Base-by-base conservation (phyloP, 2,329 filamentous ascomycete genomes). In the Phialocephala sp. region DNA sequence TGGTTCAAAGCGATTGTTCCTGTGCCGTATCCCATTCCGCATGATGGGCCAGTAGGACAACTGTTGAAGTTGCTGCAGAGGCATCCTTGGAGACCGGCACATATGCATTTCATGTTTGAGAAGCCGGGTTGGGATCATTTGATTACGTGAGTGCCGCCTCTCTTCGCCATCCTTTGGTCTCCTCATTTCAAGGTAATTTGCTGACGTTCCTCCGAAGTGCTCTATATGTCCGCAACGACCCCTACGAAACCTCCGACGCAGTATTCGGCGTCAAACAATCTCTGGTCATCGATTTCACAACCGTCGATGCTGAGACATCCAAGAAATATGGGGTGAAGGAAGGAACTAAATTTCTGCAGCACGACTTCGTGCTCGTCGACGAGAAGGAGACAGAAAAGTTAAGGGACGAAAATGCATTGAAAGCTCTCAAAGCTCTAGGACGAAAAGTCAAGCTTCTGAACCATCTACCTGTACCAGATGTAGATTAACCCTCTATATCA, bases 101-200 rank as follows among this genome's bases (percentile, higher is more conserved):
- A 95, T 77, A 86, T 94, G 83, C 92, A 95, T 77, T 95, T 95
- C 73, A 95, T 96, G 91, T 93, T 97, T 79, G 87, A 89, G 75
- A 93, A 92, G 81, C 78, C 83, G 39, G 91, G 91, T 0, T 93
- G 86, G 80, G 92, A 97, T 80, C 86, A 90, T 76, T 79, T 97
- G 72, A 90, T 95, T 75, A 96, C 92, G 91, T 94, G 82, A 69
- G 89, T 88, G 27, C 27, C 6, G 6, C 11, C 39, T 65, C 20
- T 36, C 50, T 47, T 87, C 59, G 18, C 24, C 43, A 56, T n/a
- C n/a, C n/a, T n/a, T n/a, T n/a, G n/a, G 18, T n/a, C 1, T n/a
- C 56, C 1, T 6, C 15, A 4, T 6, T 27, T 41, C 52, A 35
- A 35, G 20, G 24, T 8, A 36, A 22, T 12, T 39, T 54, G 43